These are phyloP conservation scores for Diplodia scrobiculata DNA, from an alignment of 2,329 filamentous ascomycete genomes.

Conservation along the genomic window DNA sequence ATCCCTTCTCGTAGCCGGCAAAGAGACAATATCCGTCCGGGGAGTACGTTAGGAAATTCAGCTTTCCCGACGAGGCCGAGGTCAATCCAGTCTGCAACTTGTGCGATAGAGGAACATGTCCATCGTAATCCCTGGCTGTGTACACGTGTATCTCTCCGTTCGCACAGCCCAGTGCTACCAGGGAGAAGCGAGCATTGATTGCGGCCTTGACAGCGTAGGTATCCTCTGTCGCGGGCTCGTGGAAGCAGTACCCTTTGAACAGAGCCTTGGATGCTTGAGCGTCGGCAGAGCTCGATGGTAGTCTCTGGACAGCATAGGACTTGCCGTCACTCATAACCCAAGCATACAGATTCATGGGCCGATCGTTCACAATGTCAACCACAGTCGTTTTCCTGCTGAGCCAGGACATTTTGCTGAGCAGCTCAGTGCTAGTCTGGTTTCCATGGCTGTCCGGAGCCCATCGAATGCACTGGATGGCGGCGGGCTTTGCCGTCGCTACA, in stretches of 20 bases:
- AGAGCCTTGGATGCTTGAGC: conserved; percentile 62
- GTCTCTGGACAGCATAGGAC: conserved; percentile 85
- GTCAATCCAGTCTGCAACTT: conserved; percentile 71
- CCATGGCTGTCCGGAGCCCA: conserved; percentile 85
- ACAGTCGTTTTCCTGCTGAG: conserved; percentile 70
- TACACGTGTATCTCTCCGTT: conserved; percentile 86
- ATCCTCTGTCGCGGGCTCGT: conserved; percentile 64
- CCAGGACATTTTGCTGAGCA: conserved; percentile 85
- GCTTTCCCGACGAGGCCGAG: conserved; percentile 63
- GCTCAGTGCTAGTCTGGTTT: conserved; percentile 85
- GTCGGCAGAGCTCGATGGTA: conserved; percentile 45
- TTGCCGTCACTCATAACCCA: conserved; percentile 89
- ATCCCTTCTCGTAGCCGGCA: conserved; percentile 86
- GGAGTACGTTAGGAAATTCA: conserved; percentile 81
- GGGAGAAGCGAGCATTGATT: conserved; percentile 92
- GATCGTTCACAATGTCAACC: conserved; percentile 85
- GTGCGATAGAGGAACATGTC: conserved; percentile 88
- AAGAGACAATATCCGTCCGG: conserved; percentile 96
- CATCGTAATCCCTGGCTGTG: conserved; percentile 86
- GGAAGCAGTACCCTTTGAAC: conserved; percentile 91
- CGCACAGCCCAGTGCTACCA: conserved; percentile 81
- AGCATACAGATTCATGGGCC: conserved; percentile 91
- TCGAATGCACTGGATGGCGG: conserved; percentile 93
- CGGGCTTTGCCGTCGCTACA: conserved; percentile 86
- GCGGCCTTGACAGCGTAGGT: conserved; percentile 71